Base-by-base conservation (phyloP, 225 moss, liverwort and hornwort species). In the Bryoerythrophyllum caledonicum region DNA sequence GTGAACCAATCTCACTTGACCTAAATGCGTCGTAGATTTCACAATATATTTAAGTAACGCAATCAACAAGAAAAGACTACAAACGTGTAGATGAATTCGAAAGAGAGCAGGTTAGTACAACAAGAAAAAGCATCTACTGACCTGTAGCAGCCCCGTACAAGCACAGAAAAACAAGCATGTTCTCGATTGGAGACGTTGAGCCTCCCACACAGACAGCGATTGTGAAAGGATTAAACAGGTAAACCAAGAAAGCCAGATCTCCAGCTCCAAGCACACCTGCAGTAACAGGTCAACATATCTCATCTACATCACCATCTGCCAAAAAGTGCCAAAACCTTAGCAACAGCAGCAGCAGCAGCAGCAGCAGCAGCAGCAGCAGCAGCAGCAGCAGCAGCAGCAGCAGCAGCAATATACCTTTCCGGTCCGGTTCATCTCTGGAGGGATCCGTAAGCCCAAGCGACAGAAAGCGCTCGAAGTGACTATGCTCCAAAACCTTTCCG, bases 191-290 rank as follows among this genome's bases (percentile, higher is more conserved):
- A 61, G 96, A 92, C 1, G 92, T 92, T 24, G 96, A 88, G 72
- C 91, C 92, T 68, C 94, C 96, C 84, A 97, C 92, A 85, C 96
- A 97, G 62, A 85, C 90, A 67, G 90, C 96, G 75, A 97, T 90
- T 55, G 94, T 88, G 82, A 94, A 94, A 30, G 96, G 94, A 83
- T 97, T 97, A 4, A 92, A 64, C 72, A 97, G 76, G 76, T 90
- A 97, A 28, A 84, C 74, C 74, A 97, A 87, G 43, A 91, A 92
- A 34, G 89, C 81, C 63, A 86, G 23, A 68, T 91, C 91, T 73
- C 92, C 88, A 48, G 86, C 80, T 62, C 82, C 84, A 40, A 92
- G 48, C 48, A 60, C 78, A 65, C 63, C 82, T 77, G 84, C 57
- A 56, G 60, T 17, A 23, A 72, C 63, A 83, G 72, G 55, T 8